Base-by-base conservation (phyloP, 2,329 filamentous ascomycete species). In the Nemania diffusa region DNA sequence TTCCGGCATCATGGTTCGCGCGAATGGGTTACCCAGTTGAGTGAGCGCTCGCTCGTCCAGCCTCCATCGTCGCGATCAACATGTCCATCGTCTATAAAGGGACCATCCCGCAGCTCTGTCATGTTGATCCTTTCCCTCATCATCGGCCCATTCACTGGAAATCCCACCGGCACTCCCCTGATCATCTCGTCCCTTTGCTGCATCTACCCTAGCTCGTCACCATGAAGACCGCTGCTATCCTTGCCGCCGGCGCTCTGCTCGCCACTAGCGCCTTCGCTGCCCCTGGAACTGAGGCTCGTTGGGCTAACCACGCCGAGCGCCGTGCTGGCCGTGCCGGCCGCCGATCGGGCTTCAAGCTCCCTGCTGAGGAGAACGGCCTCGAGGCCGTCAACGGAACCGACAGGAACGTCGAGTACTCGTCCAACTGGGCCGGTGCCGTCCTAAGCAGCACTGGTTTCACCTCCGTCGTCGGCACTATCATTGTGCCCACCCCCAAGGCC, bases 401-500 rank as follows among this genome's bases (percentile, higher is more conserved):
- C 55, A 69, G 65, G 61, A 74, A 85, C 17, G 81, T 84, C 27
- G 71, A 81, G 32, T 88, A 88, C 78, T 83, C 79, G 66, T 79
- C 78, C 72, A 89, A 89, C 80, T 89, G 87, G 87, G 84, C 86
- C 8, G 88, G 88, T 37, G 85, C 85, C 0, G 84, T 88, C 8
- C 81, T 87, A 58, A 83, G 83, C 37, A 82, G 82, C 42, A 57
- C 63, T 1, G 82, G 81, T 60, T 88, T 84, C 77, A 87, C 80
- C 34, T 76, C 79, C n/a, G 87, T 87, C 26, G 82, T 81, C 3
- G 87, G 82, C 20, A 82, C 83, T 15, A 85, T 89, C 76, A 84
- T 79, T 1, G 82, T 88, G 5, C 87, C 87, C 2, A 80, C 79
- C 0, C 83, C 85, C 9, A 79, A 78, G n/a, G 73, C 79, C 22